Conservation (phyloP, 2,329 filamentous ascomycete genomes). For the Penicillium concentricum region DNA sequence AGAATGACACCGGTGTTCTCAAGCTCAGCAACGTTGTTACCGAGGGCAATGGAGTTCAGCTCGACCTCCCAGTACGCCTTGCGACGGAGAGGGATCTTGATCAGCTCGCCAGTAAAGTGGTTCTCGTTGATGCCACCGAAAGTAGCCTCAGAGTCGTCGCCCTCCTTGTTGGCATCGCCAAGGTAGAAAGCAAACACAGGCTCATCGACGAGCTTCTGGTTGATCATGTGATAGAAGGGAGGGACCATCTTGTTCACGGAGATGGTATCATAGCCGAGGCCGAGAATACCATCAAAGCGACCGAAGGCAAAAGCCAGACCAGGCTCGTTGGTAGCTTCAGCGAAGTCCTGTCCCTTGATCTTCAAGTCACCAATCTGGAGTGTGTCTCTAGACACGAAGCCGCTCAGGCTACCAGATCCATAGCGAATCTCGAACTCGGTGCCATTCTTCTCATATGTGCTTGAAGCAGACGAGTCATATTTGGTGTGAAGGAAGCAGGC, state of each 20-base stretch:
- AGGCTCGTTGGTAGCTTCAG: constrained; percentile 92
- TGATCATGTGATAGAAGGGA: constrained; percentile 93
- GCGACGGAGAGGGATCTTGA: constrained; percentile 89
- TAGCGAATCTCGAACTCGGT: constrained; percentile 90
- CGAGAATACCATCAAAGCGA: constrained; percentile 93
- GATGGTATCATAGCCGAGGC: constrained; percentile 91
- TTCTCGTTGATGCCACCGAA: constrained; percentile 86
- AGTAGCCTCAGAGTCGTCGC: constrained; percentile 76
- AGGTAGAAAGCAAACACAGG: constrained; percentile 97
- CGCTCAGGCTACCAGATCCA: constrained; percentile 89
- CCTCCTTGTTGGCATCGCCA: constrained; percentile 67
- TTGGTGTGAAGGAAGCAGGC: constrained; percentile 97
- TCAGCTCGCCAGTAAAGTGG: constrained; percentile 82
- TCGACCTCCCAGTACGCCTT: constrained; percentile 99
- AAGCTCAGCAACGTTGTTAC: constrained; percentile 79
- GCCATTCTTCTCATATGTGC: constrained; percentile 91
- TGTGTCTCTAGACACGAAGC: constrained; percentile 87
- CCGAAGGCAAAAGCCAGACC: constrained; percentile 97
- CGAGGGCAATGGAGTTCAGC: constrained; percentile 86
- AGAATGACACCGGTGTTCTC: constrained; percentile 95
- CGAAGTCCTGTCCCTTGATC: constrained; percentile 89
- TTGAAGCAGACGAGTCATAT: constrained; percentile 89
- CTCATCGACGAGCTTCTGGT: constrained; percentile 86
- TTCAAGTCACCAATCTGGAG: constrained; percentile 84
- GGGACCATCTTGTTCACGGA: constrained; percentile 95